Percentiles rank a stretch among this genome's conserved stretches.
Conservation (phyloP, 768 basidiomycete species). For the Lentinula lateritia region DNA sequence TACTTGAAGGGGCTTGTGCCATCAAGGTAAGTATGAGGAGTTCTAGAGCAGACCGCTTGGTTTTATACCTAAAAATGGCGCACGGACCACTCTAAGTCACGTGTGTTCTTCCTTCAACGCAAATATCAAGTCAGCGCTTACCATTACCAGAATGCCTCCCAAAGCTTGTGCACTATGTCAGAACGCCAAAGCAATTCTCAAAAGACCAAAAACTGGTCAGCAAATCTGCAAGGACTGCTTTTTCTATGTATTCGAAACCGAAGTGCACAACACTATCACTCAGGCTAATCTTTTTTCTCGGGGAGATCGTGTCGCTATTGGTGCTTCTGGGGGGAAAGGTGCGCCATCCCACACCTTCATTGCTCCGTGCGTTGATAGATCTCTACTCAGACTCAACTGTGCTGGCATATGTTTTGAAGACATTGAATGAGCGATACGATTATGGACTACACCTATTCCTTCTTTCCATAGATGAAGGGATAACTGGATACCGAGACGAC, state of each 20-base stretch:
- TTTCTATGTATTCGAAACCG: constrained; percentile 96
- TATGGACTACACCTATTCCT: constrained; percentile 90
- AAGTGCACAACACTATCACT: constrained; percentile 93
- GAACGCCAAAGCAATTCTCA: constrained; percentile 78
- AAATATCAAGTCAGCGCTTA: too few relatives aligned
- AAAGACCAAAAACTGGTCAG: constrained; percentile 94
- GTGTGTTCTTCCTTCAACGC: neutral
- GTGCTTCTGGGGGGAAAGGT: constrained; percentile 99
- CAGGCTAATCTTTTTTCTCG: constrained; percentile 78
- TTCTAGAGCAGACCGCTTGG: too few relatives aligned
- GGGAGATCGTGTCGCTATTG: constrained; percentile 93
- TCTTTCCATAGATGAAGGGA: constrained; percentile 97
- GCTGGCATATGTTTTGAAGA: constrained; percentile 94
- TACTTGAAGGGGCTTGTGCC: too few relatives aligned
- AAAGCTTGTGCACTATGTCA: constrained; percentile 74
- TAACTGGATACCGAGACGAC: constrained; percentile 96
- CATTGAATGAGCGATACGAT: constrained; percentile 87
- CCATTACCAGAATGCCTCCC: constrained; percentile 57
- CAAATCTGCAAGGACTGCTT: constrained; percentile 96
- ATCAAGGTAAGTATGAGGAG: too few relatives aligned
- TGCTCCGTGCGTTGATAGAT: neutral
- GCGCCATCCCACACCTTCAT: constrained; percentile 9
- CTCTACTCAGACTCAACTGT: constrained; percentile 83
- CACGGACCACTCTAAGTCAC: too few relatives aligned
- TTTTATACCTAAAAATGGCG: too few relatives aligned